phyloP scores from a whole-genome alignment of 148 eudicot genomes.

The Beta vulgaris region DNA sequence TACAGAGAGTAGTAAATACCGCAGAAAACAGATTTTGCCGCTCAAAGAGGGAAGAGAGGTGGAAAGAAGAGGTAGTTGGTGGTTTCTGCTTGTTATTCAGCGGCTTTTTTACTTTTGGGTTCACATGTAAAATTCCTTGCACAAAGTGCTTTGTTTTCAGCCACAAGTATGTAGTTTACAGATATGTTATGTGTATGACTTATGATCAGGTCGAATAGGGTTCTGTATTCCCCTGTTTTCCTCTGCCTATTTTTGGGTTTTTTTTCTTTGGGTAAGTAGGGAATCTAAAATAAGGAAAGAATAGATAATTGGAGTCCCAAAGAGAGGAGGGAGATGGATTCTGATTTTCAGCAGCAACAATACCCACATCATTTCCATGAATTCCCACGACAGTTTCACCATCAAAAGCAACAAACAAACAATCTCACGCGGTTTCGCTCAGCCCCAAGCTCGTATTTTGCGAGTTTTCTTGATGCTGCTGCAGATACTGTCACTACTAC shows the following conservation, averaged over 20 bases:
- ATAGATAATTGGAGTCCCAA: background rate
- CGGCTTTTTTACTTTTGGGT: constrained; percentile 21
- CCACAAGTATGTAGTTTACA: constrained; percentile 14
- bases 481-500: constrained; percentile 24
- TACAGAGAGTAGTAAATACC: background rate
- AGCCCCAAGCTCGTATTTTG: constrained; percentile 88
- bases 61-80: constrained; percentile 7
- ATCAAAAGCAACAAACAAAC: constrained; percentile 46
- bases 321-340: constrained; percentile 38
- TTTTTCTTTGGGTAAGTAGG: background rate
- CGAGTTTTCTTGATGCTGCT: constrained; percentile 44
- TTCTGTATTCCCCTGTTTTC: constrained; percentile 15
- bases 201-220: background rate
- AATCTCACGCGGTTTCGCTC: constrained; percentile 77
- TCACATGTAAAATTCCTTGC: constrained; percentile 33
- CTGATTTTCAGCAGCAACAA: constrained; percentile 38
- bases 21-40: constrained; percentile 17
- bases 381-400: constrained; percentile 33
- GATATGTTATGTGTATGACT: constrained; percentile 8
- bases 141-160: constrained; percentile 25
- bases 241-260: constrained; percentile 4
- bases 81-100: constrained; percentile 19
- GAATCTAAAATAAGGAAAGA: background rate
- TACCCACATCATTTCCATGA: constrained; percentile 35
- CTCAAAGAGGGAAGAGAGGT: constrained; percentile 1